A percentile compares a stretch with the other conserved stretches of the same genome.
phyloP scores from a whole-genome alignment of 2,329 filamentous ascomycete genomes.

The Fusarium sp. region DNA sequence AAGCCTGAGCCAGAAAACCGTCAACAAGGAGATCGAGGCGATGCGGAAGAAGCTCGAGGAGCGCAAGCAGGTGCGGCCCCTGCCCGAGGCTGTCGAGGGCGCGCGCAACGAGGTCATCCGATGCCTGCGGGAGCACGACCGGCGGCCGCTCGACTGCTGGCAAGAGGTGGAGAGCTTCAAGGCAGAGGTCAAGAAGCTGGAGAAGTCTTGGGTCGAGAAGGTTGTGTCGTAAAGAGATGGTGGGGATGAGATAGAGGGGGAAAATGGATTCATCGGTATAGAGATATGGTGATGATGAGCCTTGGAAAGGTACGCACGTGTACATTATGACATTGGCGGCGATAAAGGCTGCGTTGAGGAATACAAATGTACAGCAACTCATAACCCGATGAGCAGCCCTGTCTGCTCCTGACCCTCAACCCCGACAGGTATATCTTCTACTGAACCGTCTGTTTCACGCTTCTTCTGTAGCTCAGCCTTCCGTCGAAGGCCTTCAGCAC shows the following conservation, averaged over 20 bases:
- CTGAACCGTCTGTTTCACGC: conserved; percentile 15
- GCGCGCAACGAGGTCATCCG: conserved; percentile 81
- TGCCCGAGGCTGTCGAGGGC: conserved; percentile 78
- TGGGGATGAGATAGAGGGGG: conserved; percentile 7
- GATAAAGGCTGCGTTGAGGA: conserved; percentile 47
- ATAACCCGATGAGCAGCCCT: conserved; percentile 37
- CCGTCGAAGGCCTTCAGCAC: conserved; percentile 66
- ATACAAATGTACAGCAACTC: conserved; percentile 43
- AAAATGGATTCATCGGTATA: conserved; percentile 24
- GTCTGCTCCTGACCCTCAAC: conserved; percentile 32
- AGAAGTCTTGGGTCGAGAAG: conserved; percentile 89
- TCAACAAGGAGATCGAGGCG: conserved; percentile 69
- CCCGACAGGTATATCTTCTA: conserved; percentile 19
- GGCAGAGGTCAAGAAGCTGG: conserved; percentile 85
- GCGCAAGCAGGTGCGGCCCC: conserved; percentile 72
- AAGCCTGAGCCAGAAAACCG: conserved; percentile 56
- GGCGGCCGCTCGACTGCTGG: conserved; percentile 93
- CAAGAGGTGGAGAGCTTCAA: conserved; percentile 92
- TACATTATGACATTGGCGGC: conserved; percentile 49
- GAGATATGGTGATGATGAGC: conserved; percentile 31
- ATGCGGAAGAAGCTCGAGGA: conserved; percentile 70
- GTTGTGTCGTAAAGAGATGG: conserved; percentile 63
- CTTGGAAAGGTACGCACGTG: conserved; percentile 36
- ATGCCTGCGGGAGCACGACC: conserved; percentile 86
- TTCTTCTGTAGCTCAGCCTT: conserved; percentile 56